A percentile compares a stretch with the other conserved stretches of the same genome.
Conservation (phyloP, 371 early-diverging fungal species). For the Thermomucor indicae-seudaticae region DNA sequence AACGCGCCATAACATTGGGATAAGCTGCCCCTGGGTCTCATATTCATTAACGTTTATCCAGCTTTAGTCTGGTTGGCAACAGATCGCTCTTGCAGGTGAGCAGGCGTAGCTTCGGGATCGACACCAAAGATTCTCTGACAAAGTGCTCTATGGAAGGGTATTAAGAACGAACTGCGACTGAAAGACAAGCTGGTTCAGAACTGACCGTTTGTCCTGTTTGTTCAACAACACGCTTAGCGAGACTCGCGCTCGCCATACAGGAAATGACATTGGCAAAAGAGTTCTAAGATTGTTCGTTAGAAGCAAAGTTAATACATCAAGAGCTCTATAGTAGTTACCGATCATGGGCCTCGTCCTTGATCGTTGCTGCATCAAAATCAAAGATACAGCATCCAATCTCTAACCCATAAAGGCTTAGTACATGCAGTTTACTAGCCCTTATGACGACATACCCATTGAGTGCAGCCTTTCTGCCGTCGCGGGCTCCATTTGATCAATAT, state of each 20-base stretch:
- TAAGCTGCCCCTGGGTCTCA: background rate
- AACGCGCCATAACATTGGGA: background rate
- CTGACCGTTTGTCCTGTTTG: conserved; percentile 63
- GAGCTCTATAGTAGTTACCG: conserved; percentile 13
- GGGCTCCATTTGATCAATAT: conserved; percentile 36
- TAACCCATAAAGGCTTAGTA: background rate
- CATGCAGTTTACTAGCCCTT: conserved; percentile 22
- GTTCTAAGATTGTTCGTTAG: conserved; percentile 3
- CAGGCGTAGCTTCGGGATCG: conserved; percentile 38
- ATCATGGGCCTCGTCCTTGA: background rate
- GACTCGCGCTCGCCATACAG: conserved; percentile 73
- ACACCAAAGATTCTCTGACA: conserved; percentile 40
- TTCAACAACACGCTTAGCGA: conserved; percentile 70
- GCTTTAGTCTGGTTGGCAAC: conserved; percentile 9
- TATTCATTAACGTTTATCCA: background rate
- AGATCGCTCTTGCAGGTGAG: conserved; percentile 27
- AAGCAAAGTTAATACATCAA: background rate
- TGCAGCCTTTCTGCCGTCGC: conserved; percentile 3
- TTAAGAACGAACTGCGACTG: background rate
- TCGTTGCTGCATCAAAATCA: conserved; percentile 43
- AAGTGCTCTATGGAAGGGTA: conserved; percentile 20
- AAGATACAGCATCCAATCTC: conserved; percentile 52
- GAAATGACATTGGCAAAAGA: conserved; percentile 49
- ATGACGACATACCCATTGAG: conserved; percentile 5
- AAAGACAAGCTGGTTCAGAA: background rate